Evolutionary conservation across 768 basidiomycete genomes (phyloP).

Genomic region (Porpolomopsis calyptriformis): DNA sequence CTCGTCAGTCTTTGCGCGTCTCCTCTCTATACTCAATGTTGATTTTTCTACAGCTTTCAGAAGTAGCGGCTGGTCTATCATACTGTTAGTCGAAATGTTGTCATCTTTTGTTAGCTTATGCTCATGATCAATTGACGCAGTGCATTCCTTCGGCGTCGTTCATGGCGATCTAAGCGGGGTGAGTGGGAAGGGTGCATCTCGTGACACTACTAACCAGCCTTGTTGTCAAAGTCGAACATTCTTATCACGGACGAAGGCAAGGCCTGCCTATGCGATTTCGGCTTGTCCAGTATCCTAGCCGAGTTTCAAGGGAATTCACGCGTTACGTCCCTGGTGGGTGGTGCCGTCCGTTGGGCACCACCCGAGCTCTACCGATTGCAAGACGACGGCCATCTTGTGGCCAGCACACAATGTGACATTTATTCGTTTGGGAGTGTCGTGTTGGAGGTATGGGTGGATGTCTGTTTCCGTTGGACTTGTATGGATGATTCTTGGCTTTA

Average conservation of each 20-base stretch:
- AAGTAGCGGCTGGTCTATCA: conserved; percentile 5
- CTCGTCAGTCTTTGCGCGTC: conserved; percentile 10
- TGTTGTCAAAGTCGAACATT: conserved; percentile 21
- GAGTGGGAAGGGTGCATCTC: background rate
- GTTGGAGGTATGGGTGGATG: conserved; percentile 15
- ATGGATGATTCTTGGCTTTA: background rate
- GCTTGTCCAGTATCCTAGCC: conserved; percentile 21
- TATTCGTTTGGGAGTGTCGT: conserved; percentile 29
- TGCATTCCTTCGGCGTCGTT: conserved; percentile 15
- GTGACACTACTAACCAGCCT: background rate
- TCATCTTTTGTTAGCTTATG: background rate
- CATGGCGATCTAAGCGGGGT: conserved; percentile 28
- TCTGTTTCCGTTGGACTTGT: too few species aligned
- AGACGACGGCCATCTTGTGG: conserved; percentile 7
- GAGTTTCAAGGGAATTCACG: conserved; percentile 14
- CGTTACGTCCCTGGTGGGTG: conserved; percentile 19
- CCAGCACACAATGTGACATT: conserved; percentile 18
- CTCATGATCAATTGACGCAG: conserved; percentile 1
- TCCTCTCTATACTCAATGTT: background rate
- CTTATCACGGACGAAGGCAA: conserved; percentile 24
- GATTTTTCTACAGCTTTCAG: background rate
- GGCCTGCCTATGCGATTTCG: conserved; percentile 28
- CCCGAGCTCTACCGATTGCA: conserved; percentile 20
- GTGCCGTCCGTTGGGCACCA: conserved; percentile 26
- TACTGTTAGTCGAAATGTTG: conserved; percentile 1